A percentile compares a stretch with the other conserved stretches of the same genome.
phyloP scores from a whole-genome alignment of 75 land plant genomes.

The Cunninghamia lanceolata region DNA sequence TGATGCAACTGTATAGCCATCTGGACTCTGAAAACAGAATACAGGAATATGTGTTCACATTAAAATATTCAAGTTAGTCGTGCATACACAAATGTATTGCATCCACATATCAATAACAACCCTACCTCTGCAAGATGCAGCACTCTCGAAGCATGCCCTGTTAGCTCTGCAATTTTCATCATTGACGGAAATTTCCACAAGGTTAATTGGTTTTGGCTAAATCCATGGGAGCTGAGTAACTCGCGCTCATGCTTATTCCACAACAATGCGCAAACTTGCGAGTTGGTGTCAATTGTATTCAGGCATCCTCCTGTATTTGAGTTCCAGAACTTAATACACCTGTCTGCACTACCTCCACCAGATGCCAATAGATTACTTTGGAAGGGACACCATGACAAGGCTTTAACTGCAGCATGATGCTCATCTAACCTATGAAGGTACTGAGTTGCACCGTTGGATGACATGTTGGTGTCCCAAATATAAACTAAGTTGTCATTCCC shows the following conservation, averaged over 20 bases:
- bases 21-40: too few relatives aligned
- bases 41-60: too few relatives aligned
- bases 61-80: background rate
- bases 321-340: conserved; percentile 64
- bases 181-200: conserved; percentile 76
- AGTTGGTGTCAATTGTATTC: conserved; percentile 75
- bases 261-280: conserved; percentile 76
- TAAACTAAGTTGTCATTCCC: conserved; percentile 79
- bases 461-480: conserved; percentile 58
- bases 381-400: conserved; percentile 84
- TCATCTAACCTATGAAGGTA: conserved; percentile 67
- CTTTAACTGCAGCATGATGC: conserved; percentile 70
- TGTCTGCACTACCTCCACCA: conserved; percentile 56
- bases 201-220: conserved; percentile 53
- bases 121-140: conserved; percentile 58
- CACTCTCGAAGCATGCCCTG: conserved; percentile 65
- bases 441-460: conserved; percentile 29
- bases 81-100: too few relatives aligned
- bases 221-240: conserved; percentile 83
- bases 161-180: conserved; percentile 65
- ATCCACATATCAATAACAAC: background rate
- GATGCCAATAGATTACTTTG: conserved; percentile 61
- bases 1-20: too few relatives aligned
- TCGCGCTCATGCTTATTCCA: conserved; percentile 89
- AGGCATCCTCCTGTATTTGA: conserved; percentile 65